Evolutionary conservation across 768 basidiomycete species (phyloP), one percentile per base, ranked within the genome.

Genomic region (Sporobolomyces phaffii): DNA sequence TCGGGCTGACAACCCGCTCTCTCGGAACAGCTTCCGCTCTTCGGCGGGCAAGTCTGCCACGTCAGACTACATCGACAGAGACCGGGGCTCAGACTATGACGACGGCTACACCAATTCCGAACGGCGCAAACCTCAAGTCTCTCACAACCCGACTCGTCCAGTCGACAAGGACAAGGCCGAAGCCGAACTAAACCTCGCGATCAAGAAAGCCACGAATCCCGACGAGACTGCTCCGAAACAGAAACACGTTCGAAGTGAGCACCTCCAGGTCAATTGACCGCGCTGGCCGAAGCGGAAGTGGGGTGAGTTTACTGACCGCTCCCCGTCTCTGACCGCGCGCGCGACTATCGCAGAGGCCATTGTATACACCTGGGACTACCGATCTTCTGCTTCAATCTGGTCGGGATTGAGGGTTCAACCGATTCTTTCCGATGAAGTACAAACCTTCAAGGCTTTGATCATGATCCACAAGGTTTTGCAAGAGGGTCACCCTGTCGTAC

Each of bases 141-240:
- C 54, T 13, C 66, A 68, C 43, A 51, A 40, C 47, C 94, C 94
- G 33, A 97, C 94, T 34, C 85, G 94, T 64, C 94, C 94, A 31
- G 96, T 99, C 29, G 94, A 98, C 81, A 97, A 90, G 81, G 96
- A 98, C 76, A 96, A 92, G 81, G 92, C 91, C 50, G 96, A 99
- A 77, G 84, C 87, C 60, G 96, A 98, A 78, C 84, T 99, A 22
- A 86, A 87, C 22, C 82, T 93, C 38, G 92, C 94, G 76, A 93
- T 99, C 78, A 99, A 99, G 84, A 99, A 99, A 78, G 96, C 96
- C 5, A 97, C 93, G 9, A 91, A 84, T 75, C 81, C 91, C 45
- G 96, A 99, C 56, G 96, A 98, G 81, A 84, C 86, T 33, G 94
- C 96, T 7, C 96, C 96, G 11, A 99, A 99, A 79, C 93, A 97